Evolutionary conservation across 768 basidiomycete genomes (phyloP), one percentile per base, ranked within the genome.

Genomic region (Boletus vinaceobasis): DNA sequence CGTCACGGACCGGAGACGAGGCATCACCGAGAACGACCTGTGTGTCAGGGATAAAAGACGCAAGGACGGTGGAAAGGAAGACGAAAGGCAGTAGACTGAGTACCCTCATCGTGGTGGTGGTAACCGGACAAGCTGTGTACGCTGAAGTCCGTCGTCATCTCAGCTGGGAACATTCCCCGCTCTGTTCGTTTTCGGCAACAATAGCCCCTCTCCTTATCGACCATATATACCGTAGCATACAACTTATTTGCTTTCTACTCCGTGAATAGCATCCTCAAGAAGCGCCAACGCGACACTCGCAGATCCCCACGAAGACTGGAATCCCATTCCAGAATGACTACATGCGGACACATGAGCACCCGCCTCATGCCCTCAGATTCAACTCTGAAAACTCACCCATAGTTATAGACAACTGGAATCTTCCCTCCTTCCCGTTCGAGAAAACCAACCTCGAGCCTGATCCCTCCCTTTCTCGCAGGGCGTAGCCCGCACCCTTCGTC

Each of bases 381-480:
- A 23, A 45, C 23, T 47, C 43, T 48, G 17, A 43, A 43, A 6
- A 69, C 79, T 64, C 64, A 84, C 81, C 86, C 86, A 59, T 88
- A 86, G 64, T 88, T 86, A 60, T 83, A 75, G 0, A 87, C 74
- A 26, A 86, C 65, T 0, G 83, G 82, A 15, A 83, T 68, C 52
- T 61, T 71, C 19, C 51, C 57, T 17, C 60, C 64, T 58, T 60
- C 58, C 14, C 58, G 61, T 11, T 71, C 71, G 23, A 77, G 59
- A 72, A 71, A 77, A 35, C 79, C 79, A 0, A 67, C 66, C 38
- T 81, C 84, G 2, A 89, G 69, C 26, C 87, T 71, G 32, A 90
- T 75, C 0, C 88, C 88, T n/a, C 83, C 86, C 38, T 80, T 83
- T 51, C 90, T 73, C 1, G 70, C 79, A 1, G 89, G 90, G 4